Evolutionary conservation across 192 early-diverging fungal genomes (phyloP), one percentile per base, ranked within the genome.

Genomic region (Backusella morwellensis): DNA sequence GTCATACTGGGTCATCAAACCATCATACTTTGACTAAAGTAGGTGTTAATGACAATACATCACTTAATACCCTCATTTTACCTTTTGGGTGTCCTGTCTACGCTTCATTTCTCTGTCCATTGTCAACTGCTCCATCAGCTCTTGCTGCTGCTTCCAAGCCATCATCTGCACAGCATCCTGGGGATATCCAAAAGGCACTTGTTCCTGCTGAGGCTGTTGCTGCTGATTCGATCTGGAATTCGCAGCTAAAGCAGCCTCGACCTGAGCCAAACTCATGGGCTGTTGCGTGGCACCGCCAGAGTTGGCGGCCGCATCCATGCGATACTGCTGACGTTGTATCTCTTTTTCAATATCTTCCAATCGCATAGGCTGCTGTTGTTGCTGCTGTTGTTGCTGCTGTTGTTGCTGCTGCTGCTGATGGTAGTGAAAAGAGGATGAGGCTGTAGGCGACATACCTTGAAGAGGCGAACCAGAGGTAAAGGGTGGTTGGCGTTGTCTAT

Each of bases 1-100:
- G 86, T 99, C 97, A 74, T 91, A 89, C 75, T 93, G 91, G 14
- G 93, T 93, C 98, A 99, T 99, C 80, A 97, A 84, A 36, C 93
- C 93, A 68, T 94, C 89, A 82, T 95, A 97, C 69, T 85, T 87
- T 34, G 94, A 87, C 93, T 97, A 77, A 26, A 35, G 2, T 67
- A 32, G 6, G n/a, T 7, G 14, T 35, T 35, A 19, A 32, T 68
- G 3, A 40, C 12, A 35, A 8, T 35, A 40, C 70, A 21, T 32
- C 29, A 2, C 29, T 17, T 40, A 5, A 1, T 29, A 0, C 23
- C 12, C 0, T 26, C 1, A 29, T 5, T 15, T 12, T 63, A 77
- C 81, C 75, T 76, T 83, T 21, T 54, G 74, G 11, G 77, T 47
- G 38, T 83, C 79, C 56, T 81, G 74, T 74, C 52, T 82, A 74